These are phyloP conservation scores for Diaporthe australafricana DNA, from an alignment of 2,329 filamentous ascomycete species.

Conservation along the genomic window DNA sequence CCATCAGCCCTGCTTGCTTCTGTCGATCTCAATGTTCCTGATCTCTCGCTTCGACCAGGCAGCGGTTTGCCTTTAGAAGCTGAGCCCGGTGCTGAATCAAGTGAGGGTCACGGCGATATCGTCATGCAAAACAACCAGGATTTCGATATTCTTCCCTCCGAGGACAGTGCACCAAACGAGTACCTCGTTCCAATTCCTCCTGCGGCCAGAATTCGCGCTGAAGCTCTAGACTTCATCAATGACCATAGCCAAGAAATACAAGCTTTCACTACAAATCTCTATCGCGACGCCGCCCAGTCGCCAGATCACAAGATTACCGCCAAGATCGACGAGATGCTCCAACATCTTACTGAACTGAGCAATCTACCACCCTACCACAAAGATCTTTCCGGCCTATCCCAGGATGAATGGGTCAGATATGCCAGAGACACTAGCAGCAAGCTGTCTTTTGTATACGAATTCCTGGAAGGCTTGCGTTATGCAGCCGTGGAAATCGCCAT, in stretches of 20 bases:
- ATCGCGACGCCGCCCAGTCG: slow-evolving; percentile 49
- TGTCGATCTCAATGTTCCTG: slow-evolving; percentile 9
- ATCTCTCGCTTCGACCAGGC: slow-evolving; percentile 1
- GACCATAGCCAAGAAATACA: slow-evolving; percentile 57
- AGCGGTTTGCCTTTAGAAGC: not conserved
- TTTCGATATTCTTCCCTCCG: slow-evolving; percentile 31
- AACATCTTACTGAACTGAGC: slow-evolving; percentile 64
- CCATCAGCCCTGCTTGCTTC: slow-evolving; percentile 32
- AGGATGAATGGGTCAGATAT: slow-evolving; percentile 61
- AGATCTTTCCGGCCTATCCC: slow-evolving; percentile 55
- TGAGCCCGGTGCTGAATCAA: not conserved
- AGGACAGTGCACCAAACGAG: slow-evolving; percentile 50
- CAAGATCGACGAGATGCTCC: slow-evolving; percentile 64
- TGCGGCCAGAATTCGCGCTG: slow-evolving; percentile 61
- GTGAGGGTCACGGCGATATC: slow-evolving; percentile 1
- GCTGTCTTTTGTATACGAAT: slow-evolving; percentile 68
- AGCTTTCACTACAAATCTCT: slow-evolving; percentile 58
- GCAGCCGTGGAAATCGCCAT: slow-evolving; percentile 63
- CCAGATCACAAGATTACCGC: slow-evolving; percentile 54
- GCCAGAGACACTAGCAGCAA: slow-evolving; percentile 69
- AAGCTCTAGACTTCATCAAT: slow-evolving; percentile 63
- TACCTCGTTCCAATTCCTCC: slow-evolving; percentile 69
- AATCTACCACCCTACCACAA: slow-evolving; percentile 67
- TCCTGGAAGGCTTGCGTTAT: slow-evolving; percentile 59
- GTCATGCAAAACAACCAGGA: slow-evolving; percentile 20